Evolutionary conservation across 2,329 filamentous ascomycete species (phyloP), one percentile per base, ranked within the genome.

Genomic region (Hypoxylon sp.): DNA sequence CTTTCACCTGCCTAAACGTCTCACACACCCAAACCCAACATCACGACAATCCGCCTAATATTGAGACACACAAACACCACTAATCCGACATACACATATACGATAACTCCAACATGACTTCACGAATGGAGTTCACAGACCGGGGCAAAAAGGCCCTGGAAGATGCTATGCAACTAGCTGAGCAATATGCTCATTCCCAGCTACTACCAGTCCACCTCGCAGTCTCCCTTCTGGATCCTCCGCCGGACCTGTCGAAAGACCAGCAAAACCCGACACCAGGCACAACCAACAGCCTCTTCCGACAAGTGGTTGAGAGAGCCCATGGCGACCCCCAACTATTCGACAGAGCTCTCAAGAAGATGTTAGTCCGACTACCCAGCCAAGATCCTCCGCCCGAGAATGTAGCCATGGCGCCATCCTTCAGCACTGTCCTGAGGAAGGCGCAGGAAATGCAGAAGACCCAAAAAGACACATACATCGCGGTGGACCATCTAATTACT

Each of bases 381-480:
- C 95, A 99, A 81, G 93, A 97, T 71, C 95, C 95, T 13, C 94
- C 95, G 11, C 95, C 95, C 64, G 94, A 98, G 75, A 88, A 91
- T 70, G 89, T 97, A 59, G 89, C 91, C 56, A 88, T 97, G 72
- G 89, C 94, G 10, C 93, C 93, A 0, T 84, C 88, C 7, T 94
- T 98, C 79, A 88, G 90, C 66, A 92, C 91, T 71, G 86, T 97
- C 59, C 84, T 99, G 53, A 87, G 93, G 70, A 88, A 92, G 70
- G 93, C 95, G 1, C 89, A 91, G 77, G 93, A 98, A 30, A 79
- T 99, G 56, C 94, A 96, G 72, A 97, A 96, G 81, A 93, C 94
- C n/a, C 95, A 99, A 74, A 98, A 97, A 73, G 95, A 99, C 77
- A 92, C 89, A 68, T 99, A 89, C 78, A 92, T 99, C 68, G 95